Base-by-base conservation (phyloP, 495 filamentous ascomycete genomes). In the Neurospora sp. region DNA sequence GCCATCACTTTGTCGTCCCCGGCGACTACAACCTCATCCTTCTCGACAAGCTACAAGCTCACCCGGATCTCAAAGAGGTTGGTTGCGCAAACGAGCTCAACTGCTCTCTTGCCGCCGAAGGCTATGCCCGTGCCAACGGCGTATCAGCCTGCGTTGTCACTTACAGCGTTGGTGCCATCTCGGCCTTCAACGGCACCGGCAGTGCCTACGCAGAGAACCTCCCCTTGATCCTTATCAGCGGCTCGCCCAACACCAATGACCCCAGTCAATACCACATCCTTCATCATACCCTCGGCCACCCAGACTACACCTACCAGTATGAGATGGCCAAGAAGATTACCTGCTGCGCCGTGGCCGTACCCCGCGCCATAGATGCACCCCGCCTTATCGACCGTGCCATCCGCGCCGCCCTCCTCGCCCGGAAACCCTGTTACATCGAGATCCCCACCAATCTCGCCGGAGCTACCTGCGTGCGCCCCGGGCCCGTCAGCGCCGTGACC, bases 201-300 rank as follows among this genome's bases (percentile, higher is more conserved):
- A 90, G 90, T 40, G 85, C 89, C 69, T 93, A 88, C 80, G 86
- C 90, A 9, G 92, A 95, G 81, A 87, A 87, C 75, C 89, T 92
- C 0, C 90, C 91, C 1, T 84, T 95, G 18, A 86, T 94, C 41
- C 92, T 94, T 75, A 91, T 95, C 71, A 91, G 94, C 38, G 92
- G 92, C 5, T 82, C 83, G 18, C 90, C 90, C 3, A 84, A 85
- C 27, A 90, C 85, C 40, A 77, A 83, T 59, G 84, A 87, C 16
- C 85, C 89, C 73, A 81, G 81, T 73, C 78, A 86, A 71, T 84
- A 85, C 73, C 82, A 88, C 75, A 83, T 95, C n/a, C 85, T 97
- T 9, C 94, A 97, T 79, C 94, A 97, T 78, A 96, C 93, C 2
- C 88, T 97, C 18, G 94, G 93, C 37, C 93, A 94, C 75, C 91